Evolutionary conservation across 306 rosid genomes (phyloP), one percentile per base, ranked within the genome.

Genomic region (Cyamopsis tetragonoloba): DNA sequence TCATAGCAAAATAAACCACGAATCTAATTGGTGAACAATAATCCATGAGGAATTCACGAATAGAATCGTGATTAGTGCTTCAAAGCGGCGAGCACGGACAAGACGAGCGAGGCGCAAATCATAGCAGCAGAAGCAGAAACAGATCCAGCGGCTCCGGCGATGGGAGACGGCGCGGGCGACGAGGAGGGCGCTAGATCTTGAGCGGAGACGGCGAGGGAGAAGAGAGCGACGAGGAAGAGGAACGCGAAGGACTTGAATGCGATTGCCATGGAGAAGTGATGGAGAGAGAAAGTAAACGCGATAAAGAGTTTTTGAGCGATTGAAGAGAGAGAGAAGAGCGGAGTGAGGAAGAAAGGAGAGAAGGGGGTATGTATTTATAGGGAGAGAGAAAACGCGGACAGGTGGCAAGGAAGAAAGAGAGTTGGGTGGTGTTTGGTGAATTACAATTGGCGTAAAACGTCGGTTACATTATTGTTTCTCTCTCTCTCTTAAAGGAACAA

Each of bases 121-220:
- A 79, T 27, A 1, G 81, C 79, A 13, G 71, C 65, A 0, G 88
- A 87, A 27, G 50, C 15, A 4, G 79, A 63, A 0, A 58, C 57
- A 37, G 79, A 69, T 18, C 51, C 56, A 0, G 88, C 77, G 0
- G 83, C 80, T 38, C 87, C 90, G 46, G 27, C 64, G 0, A 57
- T 64, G 0, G 50, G 63, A 5, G 19, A 19, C 4, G 79, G 90
- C 0, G 80, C 55, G 3, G 84, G 84, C 0, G 84, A 26, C 0
- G 84, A 79, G 0, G 63, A 19, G 0, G 77, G 51, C 0, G 72
- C 18, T 0, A 13, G 0, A 0, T 81, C 85, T 60, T 83, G 87
- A 2, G 82, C 86, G 13, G 73, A 2, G 1, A 66, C 83, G 14
- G 54, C 59, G 32, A 74, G 42, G 14, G 71, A 71, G 51, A 82